Percentiles rank a stretch among this genome's conserved stretches.
Conservation (phyloP, 768 basidiomycete species). For the Lentinula sp. region DNA sequence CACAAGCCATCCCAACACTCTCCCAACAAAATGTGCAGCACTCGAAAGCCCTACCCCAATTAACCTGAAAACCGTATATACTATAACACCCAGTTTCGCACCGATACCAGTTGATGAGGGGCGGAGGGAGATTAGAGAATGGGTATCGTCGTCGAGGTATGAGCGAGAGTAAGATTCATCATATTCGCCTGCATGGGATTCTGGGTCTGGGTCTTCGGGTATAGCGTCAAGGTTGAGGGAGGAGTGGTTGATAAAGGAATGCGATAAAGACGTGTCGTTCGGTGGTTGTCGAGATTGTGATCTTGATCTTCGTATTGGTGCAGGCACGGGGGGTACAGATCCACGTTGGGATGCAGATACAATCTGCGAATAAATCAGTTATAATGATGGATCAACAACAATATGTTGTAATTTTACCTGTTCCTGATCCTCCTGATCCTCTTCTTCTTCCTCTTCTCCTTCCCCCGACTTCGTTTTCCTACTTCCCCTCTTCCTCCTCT, state of each 20-base stretch:
- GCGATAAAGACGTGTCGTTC: conserved; percentile 23
- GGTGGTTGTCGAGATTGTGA: conserved; percentile 27
- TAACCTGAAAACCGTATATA: conserved; percentile 20
- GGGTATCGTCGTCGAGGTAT: conserved; percentile 10
- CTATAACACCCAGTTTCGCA: conserved; percentile 33
- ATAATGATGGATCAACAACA: background rate
- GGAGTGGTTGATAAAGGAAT: conserved; percentile 29
- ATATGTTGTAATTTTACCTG: conserved; percentile 18
- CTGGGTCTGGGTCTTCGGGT: conserved; percentile 53
- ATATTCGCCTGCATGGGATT: background rate
- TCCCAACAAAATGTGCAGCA: conserved; percentile 37
- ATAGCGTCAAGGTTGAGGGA: conserved; percentile 54
- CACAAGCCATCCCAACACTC: conserved; percentile 40
- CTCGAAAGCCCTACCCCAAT: conserved; percentile 17
- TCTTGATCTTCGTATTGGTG: conserved; percentile 29
- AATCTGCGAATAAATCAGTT: conserved; percentile 9
- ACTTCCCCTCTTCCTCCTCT: conserved; percentile 48
- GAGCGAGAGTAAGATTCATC: conserved; percentile 15
- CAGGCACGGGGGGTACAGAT: conserved; percentile 30
- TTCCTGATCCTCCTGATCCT: conserved; percentile 37
- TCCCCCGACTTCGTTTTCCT: conserved; percentile 31
- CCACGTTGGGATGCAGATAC: conserved; percentile 22
- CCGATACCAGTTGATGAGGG: conserved; percentile 22
- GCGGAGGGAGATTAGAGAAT: background rate
- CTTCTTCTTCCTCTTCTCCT: conserved; percentile 46